Evolutionary conservation across 2,329 filamentous ascomycete genomes (phyloP).

Genomic region (Fusarium pseudonygamai): DNA sequence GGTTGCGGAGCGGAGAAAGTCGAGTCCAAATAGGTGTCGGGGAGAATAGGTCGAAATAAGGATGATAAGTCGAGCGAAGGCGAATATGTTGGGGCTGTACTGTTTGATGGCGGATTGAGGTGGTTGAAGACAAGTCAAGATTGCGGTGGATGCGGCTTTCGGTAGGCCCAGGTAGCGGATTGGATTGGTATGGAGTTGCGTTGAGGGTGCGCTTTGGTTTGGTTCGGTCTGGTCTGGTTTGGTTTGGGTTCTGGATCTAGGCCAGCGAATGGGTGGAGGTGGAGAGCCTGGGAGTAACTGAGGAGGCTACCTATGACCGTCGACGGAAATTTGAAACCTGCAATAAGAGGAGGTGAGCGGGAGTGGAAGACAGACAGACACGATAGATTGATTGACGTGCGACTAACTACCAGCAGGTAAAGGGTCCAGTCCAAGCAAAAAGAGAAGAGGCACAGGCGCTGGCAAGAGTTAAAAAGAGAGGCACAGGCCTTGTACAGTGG

Average conservation of each 20-base stretch:
- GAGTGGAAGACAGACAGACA: slow-evolving; percentile 4
- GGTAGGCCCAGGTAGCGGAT: slow-evolving; percentile 32
- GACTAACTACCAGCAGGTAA: slow-evolving; percentile 4
- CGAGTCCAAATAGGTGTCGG: slow-evolving; percentile 11
- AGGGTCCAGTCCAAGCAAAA: not conserved
- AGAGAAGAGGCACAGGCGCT: not conserved
- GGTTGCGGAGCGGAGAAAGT: slow-evolving; percentile 26
- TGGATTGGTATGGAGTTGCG: slow-evolving; percentile 37
- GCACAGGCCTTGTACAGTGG: slow-evolving; percentile 11
- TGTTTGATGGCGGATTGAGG: slow-evolving; percentile 24
- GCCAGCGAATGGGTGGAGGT: slow-evolving; percentile 32
- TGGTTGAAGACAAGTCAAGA: slow-evolving; percentile 30
- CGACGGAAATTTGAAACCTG: slow-evolving; percentile 20
- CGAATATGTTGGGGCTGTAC: slow-evolving; percentile 5
- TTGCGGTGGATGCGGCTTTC: slow-evolving; percentile 33
- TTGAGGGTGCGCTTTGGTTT: slow-evolving; percentile 14
- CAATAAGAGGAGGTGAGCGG: slow-evolving; percentile 1
- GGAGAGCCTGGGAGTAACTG: slow-evolving; percentile 16
- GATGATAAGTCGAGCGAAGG: slow-evolving; percentile 3
- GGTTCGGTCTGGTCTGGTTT: slow-evolving; percentile 10
- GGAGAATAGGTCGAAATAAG: not conserved
- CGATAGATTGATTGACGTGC: slow-evolving; percentile 24
- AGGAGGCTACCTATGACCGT: slow-evolving; percentile 18
- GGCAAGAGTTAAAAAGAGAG: slow-evolving; percentile 4
- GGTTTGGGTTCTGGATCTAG: slow-evolving; percentile 17